Conservation (phyloP, 2,329 filamentous ascomycete species). For the Aspergillus sp. region DNA sequence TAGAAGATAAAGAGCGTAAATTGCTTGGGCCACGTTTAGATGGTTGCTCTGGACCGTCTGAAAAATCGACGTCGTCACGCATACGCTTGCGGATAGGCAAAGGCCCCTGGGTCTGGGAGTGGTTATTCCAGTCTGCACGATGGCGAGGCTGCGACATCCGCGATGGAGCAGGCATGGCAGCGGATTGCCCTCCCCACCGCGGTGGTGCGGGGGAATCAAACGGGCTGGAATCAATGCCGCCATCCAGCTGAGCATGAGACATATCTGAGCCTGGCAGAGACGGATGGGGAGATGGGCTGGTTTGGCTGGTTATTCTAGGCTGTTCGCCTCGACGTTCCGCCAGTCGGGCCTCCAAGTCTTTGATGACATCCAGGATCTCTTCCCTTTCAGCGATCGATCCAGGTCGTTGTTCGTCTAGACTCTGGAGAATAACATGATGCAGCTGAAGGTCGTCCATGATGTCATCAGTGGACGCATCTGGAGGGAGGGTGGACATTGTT, state of each 20-base stretch:
- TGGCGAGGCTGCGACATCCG: too few species aligned
- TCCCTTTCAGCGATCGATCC: conserved; percentile 17
- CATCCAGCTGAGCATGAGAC: conserved; percentile 11
- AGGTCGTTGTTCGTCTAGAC: conserved; percentile 21
- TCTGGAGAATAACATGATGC: conserved; percentile 25
- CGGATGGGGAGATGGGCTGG: conserved; percentile 1
- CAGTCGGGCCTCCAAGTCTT: conserved; percentile 18
- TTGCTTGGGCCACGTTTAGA: conserved; percentile 6
- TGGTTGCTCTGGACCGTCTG: conserved; percentile 6
- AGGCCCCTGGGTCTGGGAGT: not conserved
- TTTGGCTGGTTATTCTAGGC: not conserved
- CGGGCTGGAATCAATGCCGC: not conserved
- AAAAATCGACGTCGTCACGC: conserved; percentile 4
- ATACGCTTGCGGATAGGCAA: conserved; percentile 11
- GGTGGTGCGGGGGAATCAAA: conserved; percentile 1
- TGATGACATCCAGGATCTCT: conserved; percentile 22
- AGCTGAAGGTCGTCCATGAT: conserved; percentile 29
- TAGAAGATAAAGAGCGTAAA: not conserved
- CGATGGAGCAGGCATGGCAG: too few species aligned
- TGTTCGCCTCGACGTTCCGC: conserved; percentile 14
- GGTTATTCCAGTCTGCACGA: too few species aligned
- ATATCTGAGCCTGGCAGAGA: not conserved
- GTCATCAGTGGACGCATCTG: conserved; percentile 16
- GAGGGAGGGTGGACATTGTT: not conserved
- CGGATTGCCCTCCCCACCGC: conserved; percentile 1